Evolutionary conservation across 2,329 filamentous ascomycete species (phyloP), one percentile per base, ranked within the genome.

Genomic region (Fusarium oligoseptatum): DNA sequence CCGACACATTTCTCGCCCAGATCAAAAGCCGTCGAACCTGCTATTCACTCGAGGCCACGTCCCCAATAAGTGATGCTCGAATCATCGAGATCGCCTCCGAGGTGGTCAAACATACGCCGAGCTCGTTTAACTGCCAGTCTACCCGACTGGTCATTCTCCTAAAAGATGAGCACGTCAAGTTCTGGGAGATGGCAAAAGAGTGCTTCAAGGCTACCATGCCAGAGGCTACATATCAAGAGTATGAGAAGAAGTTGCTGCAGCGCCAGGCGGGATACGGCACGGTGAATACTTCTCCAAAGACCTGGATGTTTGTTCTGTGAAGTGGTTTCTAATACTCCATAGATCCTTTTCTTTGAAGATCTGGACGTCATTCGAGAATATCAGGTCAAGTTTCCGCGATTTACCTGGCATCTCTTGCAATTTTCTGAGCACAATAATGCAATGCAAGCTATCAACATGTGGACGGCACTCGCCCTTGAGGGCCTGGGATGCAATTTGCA

Each of bases 381-480:
- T 32, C 67, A 67, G 20, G 50, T 29, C n/a, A 55, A 32, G 10
- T 29, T 41, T 11, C 50, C 67, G 22, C 64, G 67, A 45, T 70
- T 70, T 12, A 50, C 64, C 1, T 52, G 39, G 20, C 67, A 70
- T 67, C 50, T 70, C 5, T 17, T 67, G 50, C 67, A 70, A 15
- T 70, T 70, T 41, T 70, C 67, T n/a, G 67, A 70, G 20, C 67
- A 71, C 27, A 71, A 66, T 17, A 66, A 72, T 29, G 70, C 67
- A 22, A 71, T 72, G 67, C 50, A 67, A 29, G 56, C 64, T 14
- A 50, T 70, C 11, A 71, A 67, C 14, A 24, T 72, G n/a, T 72
- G 70, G 70, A 72, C 67, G 1, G 64, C 67, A 14, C 24, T 72
- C 5, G 12, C 41, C 2, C 50, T 64, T 2, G 70, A 72, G 29